phyloP scores from a whole-genome alignment of 129 eudicot species.

The Flaveria robusta region DNA sequence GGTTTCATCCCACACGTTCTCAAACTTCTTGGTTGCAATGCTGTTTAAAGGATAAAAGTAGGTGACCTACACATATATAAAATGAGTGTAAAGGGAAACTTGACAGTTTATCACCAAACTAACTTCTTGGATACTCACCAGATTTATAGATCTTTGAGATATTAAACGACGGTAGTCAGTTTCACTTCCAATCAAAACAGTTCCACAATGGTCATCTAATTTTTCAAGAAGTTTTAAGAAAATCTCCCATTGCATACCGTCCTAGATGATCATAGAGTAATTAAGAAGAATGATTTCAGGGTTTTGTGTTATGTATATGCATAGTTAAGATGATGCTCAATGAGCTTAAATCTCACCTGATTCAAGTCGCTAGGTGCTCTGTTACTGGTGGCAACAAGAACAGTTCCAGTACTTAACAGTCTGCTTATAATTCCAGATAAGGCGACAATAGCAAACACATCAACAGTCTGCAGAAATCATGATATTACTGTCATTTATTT shows the following conservation, averaged over 20 bases:
- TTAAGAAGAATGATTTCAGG: background rate
- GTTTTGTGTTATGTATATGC: slow-evolving; percentile 16
- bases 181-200: slow-evolving; percentile 84
- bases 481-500: slow-evolving; percentile 8
- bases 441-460: slow-evolving; percentile 96
- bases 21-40: slow-evolving; percentile 49
- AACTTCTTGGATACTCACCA: slow-evolving; percentile 53
- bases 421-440: slow-evolving; percentile 95
- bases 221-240: slow-evolving; percentile 66
- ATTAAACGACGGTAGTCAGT: slow-evolving; percentile 86
- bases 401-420: slow-evolving; percentile 88
- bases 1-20: slow-evolving; percentile 60
- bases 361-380: slow-evolving; percentile 92
- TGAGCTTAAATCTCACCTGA: slow-evolving; percentile 51
- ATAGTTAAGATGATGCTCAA: background rate
- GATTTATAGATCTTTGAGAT: slow-evolving; percentile 68
- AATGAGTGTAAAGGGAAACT: background rate
- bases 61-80: slow-evolving; percentile 53
- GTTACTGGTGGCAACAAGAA: slow-evolving; percentile 98
- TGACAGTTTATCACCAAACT: background rate
- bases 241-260: slow-evolving; percentile 97
- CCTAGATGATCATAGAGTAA: slow-evolving; percentile 49
- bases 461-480: slow-evolving; percentile 74
- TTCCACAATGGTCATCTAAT: slow-evolving; percentile 78
- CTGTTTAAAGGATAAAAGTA: slow-evolving; percentile 73